Evolutionary conservation across 1,139 yeast species (phyloP), one percentile per base, ranked within the genome.

Genomic region (Pichia sp.): DNA sequence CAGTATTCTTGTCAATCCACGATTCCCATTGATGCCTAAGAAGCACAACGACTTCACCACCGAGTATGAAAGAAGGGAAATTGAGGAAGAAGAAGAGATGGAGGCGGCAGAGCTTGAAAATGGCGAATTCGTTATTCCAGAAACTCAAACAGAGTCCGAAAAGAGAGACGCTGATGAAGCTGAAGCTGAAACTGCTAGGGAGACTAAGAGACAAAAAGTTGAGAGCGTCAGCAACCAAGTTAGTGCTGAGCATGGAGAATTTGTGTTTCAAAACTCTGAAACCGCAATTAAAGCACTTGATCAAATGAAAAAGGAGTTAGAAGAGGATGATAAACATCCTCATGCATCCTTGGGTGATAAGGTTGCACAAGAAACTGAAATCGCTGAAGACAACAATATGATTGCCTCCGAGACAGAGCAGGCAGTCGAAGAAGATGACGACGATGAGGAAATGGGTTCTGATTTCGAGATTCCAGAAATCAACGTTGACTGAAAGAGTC

Each of bases 1-100:
- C 29, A 75, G 78, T 51, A 67, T 77, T 3, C 64, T 85, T 49
- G 69, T 75, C 42, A 83, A 83, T 49, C 94, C 96, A 26, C 66
- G 93, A 47, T 73, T 86, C 47, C 96, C 96, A 3, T 72, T 85
- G 30, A 36, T 52, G 12, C 47, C 49, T 36, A 47, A 28, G 48
- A 53, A 37, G 50, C 33, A 37, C 15, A 33, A 32, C n/a, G 38
- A 33, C 15, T 51, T 33, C 15, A 51, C 36, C 7, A 49, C 42
- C 2, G 42, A 37, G 12, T 30, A 25, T 4, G 35, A 42, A 16
- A 41, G 30, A 5, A 37, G 27, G 7, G 41, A 38, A 20, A 37
- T 29, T 15, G 32, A 35, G 15, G 40, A 34, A n/a, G 40, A 29
- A 8, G 38, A 45, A 16, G 30, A 29, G 14, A 20, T 10, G 9